Base-by-base conservation (phyloP, 2,329 filamentous ascomycete species). In the Fusarium burgessii region DNA sequence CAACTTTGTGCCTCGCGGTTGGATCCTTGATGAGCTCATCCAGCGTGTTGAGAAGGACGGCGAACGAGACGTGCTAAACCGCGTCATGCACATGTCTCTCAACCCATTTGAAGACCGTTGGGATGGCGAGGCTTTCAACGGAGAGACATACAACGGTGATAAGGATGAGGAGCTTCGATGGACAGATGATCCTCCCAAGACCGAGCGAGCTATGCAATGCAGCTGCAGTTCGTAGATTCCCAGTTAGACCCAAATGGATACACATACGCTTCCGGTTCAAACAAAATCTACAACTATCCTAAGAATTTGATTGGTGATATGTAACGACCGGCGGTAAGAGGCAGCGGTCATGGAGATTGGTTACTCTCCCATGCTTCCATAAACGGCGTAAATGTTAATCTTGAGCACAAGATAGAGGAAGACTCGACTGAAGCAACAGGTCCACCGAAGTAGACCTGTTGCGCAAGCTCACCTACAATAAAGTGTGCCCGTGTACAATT, bases 1-100 rank as follows among this genome's bases (percentile, higher is more conserved):
- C 5, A 97, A 93, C 83, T 99, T 99, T 77, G 85, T 98, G 1
- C 94, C 96, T 1, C 89, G 94, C 49, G 91, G 92, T 20, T 99
- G 95, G 95, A 89, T 99, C 55, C 85, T 99, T 23, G 95, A 98
- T 78, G 96, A 99, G 80, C 80, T 99, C 17, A 98, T 99, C 72
- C 89, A 92, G 47, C 88, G 93, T 13, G 95, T 98, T 0, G 94
- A 98, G 80, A 93, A 93, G 78, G 90, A 91, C 55, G 89, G 90
- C 5, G 95, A 99, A 77, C 86, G 93, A 59, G 91, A 94, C 12
- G 90, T 98, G 38, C 80, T 99, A 46, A 85, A 88, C 15, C 86
- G 91, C 33, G 86, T 96, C 27, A 93, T 97, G 91, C 89, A 93
- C 46, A 92, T 98, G 90, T 89, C 91, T 5, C 82, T 95, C 42